Percentiles rank a stretch among this genome's conserved stretches.
phyloP scores from a whole-genome alignment of 345 rosid species.

The Bruguiera parviflora region DNA sequence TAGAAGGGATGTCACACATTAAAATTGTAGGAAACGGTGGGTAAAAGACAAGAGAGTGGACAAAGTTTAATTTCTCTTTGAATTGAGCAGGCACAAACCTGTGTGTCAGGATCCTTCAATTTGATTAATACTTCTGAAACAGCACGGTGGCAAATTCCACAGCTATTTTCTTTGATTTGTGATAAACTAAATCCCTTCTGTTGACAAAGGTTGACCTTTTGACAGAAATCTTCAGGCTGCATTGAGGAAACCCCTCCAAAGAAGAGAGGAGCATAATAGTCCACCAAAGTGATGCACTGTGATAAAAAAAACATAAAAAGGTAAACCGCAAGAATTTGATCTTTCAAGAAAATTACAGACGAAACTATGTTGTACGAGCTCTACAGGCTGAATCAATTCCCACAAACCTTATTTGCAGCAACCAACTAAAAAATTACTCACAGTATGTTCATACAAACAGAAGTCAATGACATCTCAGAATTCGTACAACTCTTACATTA shows the following conservation, averaged over 20 bases:
- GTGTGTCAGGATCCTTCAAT: slow-evolving; percentile 81
- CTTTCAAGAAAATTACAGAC: no score
- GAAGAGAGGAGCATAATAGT: slow-evolving; percentile 64
- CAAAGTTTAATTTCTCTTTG: neutral
- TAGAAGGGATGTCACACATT: no score
- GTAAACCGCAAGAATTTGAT: neutral
- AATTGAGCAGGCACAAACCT: slow-evolving; percentile 45
- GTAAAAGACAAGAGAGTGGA: neutral
- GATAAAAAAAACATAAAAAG: slow-evolving; percentile 1
- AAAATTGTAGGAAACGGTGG: neutral
- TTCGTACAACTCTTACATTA: neutral
- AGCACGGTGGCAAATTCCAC: slow-evolving; percentile 61
- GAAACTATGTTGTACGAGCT: no score
- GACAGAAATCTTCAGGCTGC: slow-evolving; percentile 59
- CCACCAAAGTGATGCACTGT: slow-evolving; percentile 80
- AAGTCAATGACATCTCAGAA: neutral
- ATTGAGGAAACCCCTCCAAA: slow-evolving; percentile 54
- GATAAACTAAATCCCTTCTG: slow-evolving; percentile 36
- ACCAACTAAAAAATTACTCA: neutral
- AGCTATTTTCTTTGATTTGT: slow-evolving; percentile 50
- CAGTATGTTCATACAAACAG: neutral
- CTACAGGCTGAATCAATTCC: neutral
- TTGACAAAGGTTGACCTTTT: slow-evolving; percentile 59
- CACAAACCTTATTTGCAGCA: neutral
- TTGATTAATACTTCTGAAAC: slow-evolving; percentile 60